Percentiles rank a stretch among this genome's conserved stretches.
Conservation (phyloP, 1,284 basidiomycete genomes). For the Porogramme epimiltina region DNA sequence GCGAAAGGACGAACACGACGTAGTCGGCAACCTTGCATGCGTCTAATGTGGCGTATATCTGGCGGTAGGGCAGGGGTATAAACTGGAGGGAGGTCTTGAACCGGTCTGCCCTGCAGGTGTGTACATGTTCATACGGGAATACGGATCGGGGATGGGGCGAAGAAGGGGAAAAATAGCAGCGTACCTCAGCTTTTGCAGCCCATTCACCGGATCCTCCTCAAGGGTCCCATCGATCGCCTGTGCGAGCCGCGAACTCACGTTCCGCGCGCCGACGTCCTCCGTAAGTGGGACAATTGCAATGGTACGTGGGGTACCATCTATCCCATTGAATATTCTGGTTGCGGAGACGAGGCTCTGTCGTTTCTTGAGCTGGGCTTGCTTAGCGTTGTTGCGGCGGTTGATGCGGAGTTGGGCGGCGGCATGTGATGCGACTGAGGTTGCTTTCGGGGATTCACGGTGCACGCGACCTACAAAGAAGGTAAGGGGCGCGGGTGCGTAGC, state of each 20-base stretch:
- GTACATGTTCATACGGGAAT: slow-evolving; percentile 13
- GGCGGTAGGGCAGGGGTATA: slow-evolving; percentile 70
- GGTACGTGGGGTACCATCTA: slow-evolving; percentile 79
- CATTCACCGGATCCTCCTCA: slow-evolving; percentile 52
- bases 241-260: slow-evolving; percentile 62
- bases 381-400: slow-evolving; percentile 79
- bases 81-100: slow-evolving; percentile 92
- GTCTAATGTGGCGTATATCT: slow-evolving; percentile 82
- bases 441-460: slow-evolving; percentile 53
- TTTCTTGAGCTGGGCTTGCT: slow-evolving; percentile 76
- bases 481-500: background rate
- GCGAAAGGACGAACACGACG: slow-evolving; percentile 83
- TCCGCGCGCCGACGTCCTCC: slow-evolving; percentile 59
- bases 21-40: slow-evolving; percentile 92
- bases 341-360: slow-evolving; percentile 69
- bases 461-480: slow-evolving; percentile 4
- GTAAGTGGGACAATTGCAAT: slow-evolving; percentile 81
- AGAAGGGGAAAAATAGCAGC: slow-evolving; percentile 26
- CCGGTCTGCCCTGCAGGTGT: slow-evolving; percentile 64
- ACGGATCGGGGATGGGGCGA: too few relatives aligned
- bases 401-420: slow-evolving; percentile 60
- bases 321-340: slow-evolving; percentile 73
- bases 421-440: slow-evolving; percentile 36
- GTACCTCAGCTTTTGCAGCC: slow-evolving; percentile 70
- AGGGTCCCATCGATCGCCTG: slow-evolving; percentile 62